Conservation (phyloP, 345 rosid species). For the Gynandropsis gynandra region DNA sequence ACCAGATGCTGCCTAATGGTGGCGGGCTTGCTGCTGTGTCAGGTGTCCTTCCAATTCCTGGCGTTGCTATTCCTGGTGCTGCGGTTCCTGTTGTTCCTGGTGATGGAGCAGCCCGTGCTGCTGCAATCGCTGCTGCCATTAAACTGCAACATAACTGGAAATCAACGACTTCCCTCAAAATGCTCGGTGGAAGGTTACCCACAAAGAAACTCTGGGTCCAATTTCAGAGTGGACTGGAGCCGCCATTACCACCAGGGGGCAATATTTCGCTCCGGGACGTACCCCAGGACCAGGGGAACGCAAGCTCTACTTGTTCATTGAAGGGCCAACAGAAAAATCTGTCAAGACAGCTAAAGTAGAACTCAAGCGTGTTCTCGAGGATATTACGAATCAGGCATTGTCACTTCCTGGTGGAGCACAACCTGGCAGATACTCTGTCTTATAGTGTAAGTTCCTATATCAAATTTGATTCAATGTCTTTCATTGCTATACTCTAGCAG, state of each 20-base stretch:
- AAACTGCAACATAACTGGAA: constrained; percentile 85
- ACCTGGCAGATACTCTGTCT: constrained; percentile 85
- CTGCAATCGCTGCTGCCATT: constrained; percentile 87
- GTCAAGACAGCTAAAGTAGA: constrained; percentile 87
- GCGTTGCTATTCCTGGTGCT: constrained; percentile 30
- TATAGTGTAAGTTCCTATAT: constrained; percentile 48
- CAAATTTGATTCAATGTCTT: constrained; percentile 9
- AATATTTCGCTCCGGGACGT: constrained; percentile 66
- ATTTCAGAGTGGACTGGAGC: constrained; percentile 94
- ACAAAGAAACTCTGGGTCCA: constrained; percentile 98
- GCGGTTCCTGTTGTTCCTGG: constrained; percentile 37
- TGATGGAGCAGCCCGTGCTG: constrained; percentile 81
- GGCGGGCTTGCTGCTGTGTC: constrained; percentile 38
- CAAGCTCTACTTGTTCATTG: constrained; percentile 85
- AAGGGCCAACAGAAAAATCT: constrained; percentile 82
- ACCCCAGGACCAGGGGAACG: constrained; percentile 69
- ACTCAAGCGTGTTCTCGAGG: constrained; percentile 83
- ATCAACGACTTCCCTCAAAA: constrained; percentile 94
- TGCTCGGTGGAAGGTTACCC: constrained; percentile 98
- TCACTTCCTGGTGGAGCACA: constrained; percentile 91
- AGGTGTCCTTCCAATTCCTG: constrained; percentile 38
- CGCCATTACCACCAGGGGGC: constrained; percentile 92
- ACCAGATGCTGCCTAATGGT: constrained; percentile 40
- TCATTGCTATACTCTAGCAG: background rate
- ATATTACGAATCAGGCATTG: constrained; percentile 68